A percentile compares a stretch with the other conserved stretches of the same genome.
Evolutionary conservation across 2,329 filamentous ascomycete genomes (phyloP).

Genomic region (Clonostachys rosea): DNA sequence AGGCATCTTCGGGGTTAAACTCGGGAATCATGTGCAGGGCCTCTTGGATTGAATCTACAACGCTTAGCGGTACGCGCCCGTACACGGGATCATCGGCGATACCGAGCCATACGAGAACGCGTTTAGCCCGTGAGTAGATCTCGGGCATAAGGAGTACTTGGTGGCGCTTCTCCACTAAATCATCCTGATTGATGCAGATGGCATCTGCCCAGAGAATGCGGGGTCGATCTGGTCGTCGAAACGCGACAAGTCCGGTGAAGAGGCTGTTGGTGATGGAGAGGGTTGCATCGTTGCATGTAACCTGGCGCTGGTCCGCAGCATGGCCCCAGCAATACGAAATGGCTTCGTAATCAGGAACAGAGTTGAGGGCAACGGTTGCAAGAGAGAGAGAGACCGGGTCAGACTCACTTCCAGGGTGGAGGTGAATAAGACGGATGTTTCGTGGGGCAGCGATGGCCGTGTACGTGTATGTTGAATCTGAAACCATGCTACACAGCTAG

Average conservation of each 20-base stretch:
- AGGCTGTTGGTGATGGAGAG: background rate
- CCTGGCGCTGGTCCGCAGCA: background rate
- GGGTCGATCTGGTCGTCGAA: background rate
- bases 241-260: background rate
- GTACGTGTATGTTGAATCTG: too few species aligned
- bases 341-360: background rate
- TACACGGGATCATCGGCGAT: too few species aligned
- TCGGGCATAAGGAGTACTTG: background rate
- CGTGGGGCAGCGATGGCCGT: background rate
- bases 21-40: too few species aligned
- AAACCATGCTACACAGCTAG: too few species aligned
- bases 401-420: background rate
- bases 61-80: too few species aligned
- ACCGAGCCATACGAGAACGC: background rate
- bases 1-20: too few species aligned
- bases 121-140: background rate
- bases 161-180: background rate
- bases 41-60: too few species aligned
- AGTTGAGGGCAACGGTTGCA: background rate
- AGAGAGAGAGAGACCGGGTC: background rate
- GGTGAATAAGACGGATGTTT: background rate
- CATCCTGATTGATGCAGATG: background rate
- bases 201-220: background rate
- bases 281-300: background rate
- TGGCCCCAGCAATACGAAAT: background rate